Base-by-base conservation (phyloP, 805 yeast genomes). In the Candida incommunis region DNA sequence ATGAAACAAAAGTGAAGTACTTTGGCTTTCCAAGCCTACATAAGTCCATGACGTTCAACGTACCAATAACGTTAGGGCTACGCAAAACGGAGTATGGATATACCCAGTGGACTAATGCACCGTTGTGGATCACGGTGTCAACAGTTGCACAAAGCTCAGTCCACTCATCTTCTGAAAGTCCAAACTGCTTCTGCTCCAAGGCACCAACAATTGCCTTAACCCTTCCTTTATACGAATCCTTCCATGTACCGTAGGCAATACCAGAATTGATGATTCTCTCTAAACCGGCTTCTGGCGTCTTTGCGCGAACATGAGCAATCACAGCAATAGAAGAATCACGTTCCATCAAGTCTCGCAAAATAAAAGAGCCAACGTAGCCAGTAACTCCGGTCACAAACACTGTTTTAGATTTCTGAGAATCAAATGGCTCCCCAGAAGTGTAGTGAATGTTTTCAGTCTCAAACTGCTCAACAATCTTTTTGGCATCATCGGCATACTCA, bases 41-140 rank as follows among this genome's bases (percentile, higher is more conserved):
- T 54, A 88, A 64, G 58, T 78, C 78, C 74, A 92, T 68, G 7
- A 87, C 85, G 56, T 88, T 83, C 48, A 90, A 65, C 0, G 97
- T 82, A 40, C 95, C 78, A 47, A 88, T 66, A 25, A 94, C 98
- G 58, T 92, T 92, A 26, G 97, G 92, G 52, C 85, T 95, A 55
- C 97, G 76, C 56, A 92, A 69, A 52, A 83, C 84, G 42, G 81
- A 67, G 65, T 92, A 92, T 23, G 98, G 97, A 62, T 83, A 92
- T 2, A 88, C 96, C 99, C 99, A 92, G 63, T 92, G 98, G 31
- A 92, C 99, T 50, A 88, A 70, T 16, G 99, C 99, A 68, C 97
- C 98, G 55, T 92, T 92, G 63, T 92, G 99, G 50, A 92, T 75
- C 44, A 92, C 78, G 2, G 80, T 80, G 62, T 94, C 98, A 47